A percentile compares a stretch with the other conserved stretches of the same genome.
Conservation (phyloP, 495 filamentous ascomycete genomes). For the Podospora pseudopauciseta region DNA sequence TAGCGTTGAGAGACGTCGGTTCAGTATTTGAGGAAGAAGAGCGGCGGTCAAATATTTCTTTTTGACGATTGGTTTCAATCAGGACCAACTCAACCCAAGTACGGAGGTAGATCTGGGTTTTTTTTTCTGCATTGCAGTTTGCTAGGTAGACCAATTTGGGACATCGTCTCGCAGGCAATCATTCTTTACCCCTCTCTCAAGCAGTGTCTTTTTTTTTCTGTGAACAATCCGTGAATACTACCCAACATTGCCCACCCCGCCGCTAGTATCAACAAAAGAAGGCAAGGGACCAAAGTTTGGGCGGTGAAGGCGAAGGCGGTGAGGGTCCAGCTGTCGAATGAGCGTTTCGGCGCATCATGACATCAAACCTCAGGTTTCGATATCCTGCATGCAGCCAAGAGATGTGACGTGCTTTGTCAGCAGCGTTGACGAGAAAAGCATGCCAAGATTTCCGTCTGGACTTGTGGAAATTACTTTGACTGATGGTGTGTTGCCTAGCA, state of each 20-base stretch:
- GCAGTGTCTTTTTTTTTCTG: too few relatives aligned
- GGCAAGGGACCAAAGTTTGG: background rate
- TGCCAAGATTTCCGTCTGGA: background rate
- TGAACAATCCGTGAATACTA: background rate
- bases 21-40: slow-evolving; percentile 13
- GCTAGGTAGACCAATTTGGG: slow-evolving; percentile 27
- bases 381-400: slow-evolving; percentile 2
- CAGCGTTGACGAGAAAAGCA: slow-evolving; percentile 1
- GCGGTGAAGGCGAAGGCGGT: slow-evolving; percentile 15
- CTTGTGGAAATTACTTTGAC: background rate
- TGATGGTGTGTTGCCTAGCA: background rate
- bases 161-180: slow-evolving; percentile 16
- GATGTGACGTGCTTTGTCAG: slow-evolving; percentile 15
- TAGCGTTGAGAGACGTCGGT: slow-evolving; percentile 14
- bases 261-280: background rate
- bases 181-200: background rate
- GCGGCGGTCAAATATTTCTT: slow-evolving; percentile 22
- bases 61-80: slow-evolving; percentile 14
- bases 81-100: slow-evolving; percentile 18
- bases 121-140: slow-evolving; percentile 26
- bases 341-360: slow-evolving; percentile 15
- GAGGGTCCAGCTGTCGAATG: slow-evolving; percentile 11
- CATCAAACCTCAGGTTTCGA: slow-evolving; percentile 12
- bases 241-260: background rate
- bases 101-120: slow-evolving; percentile 31